Conservation (phyloP, 2,329 filamentous ascomycete genomes). For the Periconia digitata region DNA sequence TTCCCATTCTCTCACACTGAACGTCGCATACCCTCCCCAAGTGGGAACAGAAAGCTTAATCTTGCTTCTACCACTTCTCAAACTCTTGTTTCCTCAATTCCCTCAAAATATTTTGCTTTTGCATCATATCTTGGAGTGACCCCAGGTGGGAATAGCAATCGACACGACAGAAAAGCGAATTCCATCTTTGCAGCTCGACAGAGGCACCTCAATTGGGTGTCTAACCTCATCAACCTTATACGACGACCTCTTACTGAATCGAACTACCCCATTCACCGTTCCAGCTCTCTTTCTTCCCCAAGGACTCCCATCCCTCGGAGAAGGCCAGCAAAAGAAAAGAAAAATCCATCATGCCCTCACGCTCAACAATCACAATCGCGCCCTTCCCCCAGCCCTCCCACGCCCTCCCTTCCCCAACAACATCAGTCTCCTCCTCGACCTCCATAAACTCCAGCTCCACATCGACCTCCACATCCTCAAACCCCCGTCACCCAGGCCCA, state of each 20-base stretch:
- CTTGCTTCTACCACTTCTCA: background rate
- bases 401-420: background rate
- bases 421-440: background rate
- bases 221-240: too few relatives aligned
- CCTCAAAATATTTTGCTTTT: background rate
- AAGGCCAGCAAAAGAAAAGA: too few relatives aligned
- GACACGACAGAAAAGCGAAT: too few relatives aligned
- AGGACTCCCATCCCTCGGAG: too few relatives aligned
- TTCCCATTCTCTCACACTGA: background rate
- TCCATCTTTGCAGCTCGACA: too few relatives aligned
- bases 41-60: background rate
- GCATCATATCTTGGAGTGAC: background rate
- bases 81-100: background rate
- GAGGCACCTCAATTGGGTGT: too few relatives aligned
- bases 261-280: too few relatives aligned
- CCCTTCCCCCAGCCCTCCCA: background rate
- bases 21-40: constrained; percentile 3
- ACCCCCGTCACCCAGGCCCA: background rate
- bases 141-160: background rate
- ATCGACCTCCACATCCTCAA: background rate
- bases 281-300: too few relatives aligned
- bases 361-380: background rate
- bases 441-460: background rate
- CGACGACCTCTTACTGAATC: too few relatives aligned
- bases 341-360: background rate